phyloP scores from a whole-genome alignment of 768 basidiomycete genomes.

The Tulasnella sp. region DNA sequence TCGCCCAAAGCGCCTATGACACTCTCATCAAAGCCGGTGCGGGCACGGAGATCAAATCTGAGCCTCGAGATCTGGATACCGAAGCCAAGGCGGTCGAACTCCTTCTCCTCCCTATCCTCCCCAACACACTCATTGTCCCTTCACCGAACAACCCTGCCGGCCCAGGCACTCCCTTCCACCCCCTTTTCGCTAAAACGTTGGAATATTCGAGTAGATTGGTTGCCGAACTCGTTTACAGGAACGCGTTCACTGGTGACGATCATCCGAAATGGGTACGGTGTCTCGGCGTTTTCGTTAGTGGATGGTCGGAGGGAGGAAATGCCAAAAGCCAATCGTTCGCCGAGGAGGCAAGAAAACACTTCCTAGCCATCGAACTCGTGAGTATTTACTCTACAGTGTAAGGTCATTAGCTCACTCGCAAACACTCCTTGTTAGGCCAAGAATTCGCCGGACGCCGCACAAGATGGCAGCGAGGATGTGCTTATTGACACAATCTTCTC shows the following conservation, averaged over 20 bases:
- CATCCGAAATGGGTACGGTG: slow-evolving; percentile 52
- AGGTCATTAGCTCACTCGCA: background rate
- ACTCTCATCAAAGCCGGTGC: slow-evolving; percentile 79
- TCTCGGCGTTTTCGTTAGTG: slow-evolving; percentile 54
- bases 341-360: slow-evolving; percentile 57
- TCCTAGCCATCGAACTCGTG: slow-evolving; percentile 60
- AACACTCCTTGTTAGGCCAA: slow-evolving; percentile 47
- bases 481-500: slow-evolving; percentile 92
- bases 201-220: slow-evolving; percentile 64
- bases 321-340: slow-evolving; percentile 24
- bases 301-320: slow-evolving; percentile 39
- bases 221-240: slow-evolving; percentile 54
- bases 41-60: slow-evolving; percentile 54
- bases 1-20: slow-evolving; percentile 69
- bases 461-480: slow-evolving; percentile 40
- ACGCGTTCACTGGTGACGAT: slow-evolving; percentile 45
- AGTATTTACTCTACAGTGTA: slow-evolving; percentile 2
- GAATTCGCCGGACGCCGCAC: slow-evolving; percentile 30
- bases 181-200: slow-evolving; percentile 48
- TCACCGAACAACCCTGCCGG: slow-evolving; percentile 38
- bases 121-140: slow-evolving; percentile 33
- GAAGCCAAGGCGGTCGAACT: slow-evolving; percentile 48
- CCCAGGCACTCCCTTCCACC: slow-evolving; percentile 38
- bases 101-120: slow-evolving; percentile 50
- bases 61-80: slow-evolving; percentile 53